Base-by-base conservation (phyloP, 805 yeast genomes). In the Suhomyces sp. region DNA sequence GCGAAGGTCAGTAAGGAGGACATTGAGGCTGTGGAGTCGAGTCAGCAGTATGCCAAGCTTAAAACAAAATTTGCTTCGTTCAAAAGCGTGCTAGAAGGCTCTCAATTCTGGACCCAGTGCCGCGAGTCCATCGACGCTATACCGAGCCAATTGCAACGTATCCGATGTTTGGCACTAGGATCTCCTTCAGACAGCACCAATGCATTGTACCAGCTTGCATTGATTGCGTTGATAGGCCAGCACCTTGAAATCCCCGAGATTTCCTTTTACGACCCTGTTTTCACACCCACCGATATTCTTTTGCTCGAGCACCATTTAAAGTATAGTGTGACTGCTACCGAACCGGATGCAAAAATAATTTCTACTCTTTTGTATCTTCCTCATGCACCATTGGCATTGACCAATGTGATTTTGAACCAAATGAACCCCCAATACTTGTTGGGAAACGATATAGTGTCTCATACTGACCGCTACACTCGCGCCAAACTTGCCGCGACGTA, bases 161-260 rank as follows among this genome's bases (percentile, higher is more conserved):
- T 88, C 54, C 71, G 90, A 58, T 87, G 93, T 59, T 65, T 88
- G 27, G 96, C 93, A 0, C 68, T 88, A 19, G 96, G 96, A 0
- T 75, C 83, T 4, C 87, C 89, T 3, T 65, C 79, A 12, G 79
- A 78, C 6, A 85, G 81, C 49, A 64, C 60, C n/a, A 79, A 80
- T 21, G 86, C 93, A 1, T 67, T 82, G 40, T 86, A 78, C 63
- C 96, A 88, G 65, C 62, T 87, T 8, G 91, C 90, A 1, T 64
- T 82, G 46, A 62, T 87, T 22, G 50, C 70, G n/a, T 72, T 77
- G 17, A 40, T 87, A 2, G 63, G 65, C 0, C 67, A 67, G 2
- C 24, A 50, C 4, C 53, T 60, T 3, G 53, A 57, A 6, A 52
- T 53, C 0, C 27, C 52, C 0, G 24, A 58, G 6, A 72, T 86